phyloP scores from a whole-genome alignment of 768 basidiomycete species.

The Lentinus tigrinus region DNA sequence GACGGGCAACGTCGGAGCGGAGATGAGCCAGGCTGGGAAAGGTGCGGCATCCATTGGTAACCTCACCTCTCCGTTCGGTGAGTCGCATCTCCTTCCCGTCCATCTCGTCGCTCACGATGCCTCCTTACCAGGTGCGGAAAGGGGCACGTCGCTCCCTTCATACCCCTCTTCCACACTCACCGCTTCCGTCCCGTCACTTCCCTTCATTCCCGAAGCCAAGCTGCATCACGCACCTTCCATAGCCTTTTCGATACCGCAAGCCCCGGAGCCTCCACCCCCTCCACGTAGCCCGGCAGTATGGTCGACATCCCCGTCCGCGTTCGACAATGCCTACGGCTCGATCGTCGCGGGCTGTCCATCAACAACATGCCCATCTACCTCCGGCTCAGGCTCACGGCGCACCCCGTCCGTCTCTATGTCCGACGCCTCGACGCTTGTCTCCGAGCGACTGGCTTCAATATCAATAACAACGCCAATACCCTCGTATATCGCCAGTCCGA shows the following conservation, averaged over 20 bases:
- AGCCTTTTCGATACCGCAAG: too few relatives aligned
- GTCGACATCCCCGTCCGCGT: neutral
- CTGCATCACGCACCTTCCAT: neutral
- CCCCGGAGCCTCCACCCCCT: neutral
- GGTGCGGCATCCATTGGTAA: too few relatives aligned
- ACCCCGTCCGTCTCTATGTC: neutral
- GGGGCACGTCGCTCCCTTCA: neutral
- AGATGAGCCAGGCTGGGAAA: neutral
- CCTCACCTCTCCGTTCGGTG: too few relatives aligned
- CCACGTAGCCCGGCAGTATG: neutral
- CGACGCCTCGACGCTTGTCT: neutral
- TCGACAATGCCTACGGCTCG: neutral
- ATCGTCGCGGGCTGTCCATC: neutral
- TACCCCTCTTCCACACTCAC: neutral
- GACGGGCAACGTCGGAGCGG: neutral
- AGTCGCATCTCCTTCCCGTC: neutral
- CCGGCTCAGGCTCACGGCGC: neutral
- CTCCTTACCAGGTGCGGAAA: neutral
- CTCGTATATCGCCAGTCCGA: too few relatives aligned
- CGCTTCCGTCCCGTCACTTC: neutral
- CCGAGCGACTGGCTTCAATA: too few relatives aligned
- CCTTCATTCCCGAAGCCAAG: neutral
- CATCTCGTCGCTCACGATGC: neutral
- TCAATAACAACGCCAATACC: too few relatives aligned
- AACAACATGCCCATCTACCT: too few relatives aligned